Conservation (phyloP, 2,329 filamentous ascomycete genomes). For the Sphaceloma murrayae region DNA sequence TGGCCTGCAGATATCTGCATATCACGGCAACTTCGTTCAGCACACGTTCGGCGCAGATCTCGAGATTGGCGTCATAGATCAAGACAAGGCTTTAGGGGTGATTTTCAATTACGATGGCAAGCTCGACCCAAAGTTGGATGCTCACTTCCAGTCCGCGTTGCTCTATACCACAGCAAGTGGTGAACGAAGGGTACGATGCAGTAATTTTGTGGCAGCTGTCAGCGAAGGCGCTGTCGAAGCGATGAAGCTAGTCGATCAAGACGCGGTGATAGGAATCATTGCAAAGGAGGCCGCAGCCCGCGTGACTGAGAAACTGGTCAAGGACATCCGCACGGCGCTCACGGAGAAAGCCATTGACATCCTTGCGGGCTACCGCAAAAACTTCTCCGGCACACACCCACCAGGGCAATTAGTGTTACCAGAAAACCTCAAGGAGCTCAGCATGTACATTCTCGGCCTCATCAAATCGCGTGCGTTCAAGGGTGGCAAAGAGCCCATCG, state of each 20-base stretch:
- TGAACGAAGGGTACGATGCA: slow-evolving; percentile 82
- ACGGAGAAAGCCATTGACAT: slow-evolving; percentile 92
- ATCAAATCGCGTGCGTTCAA: slow-evolving; percentile 91
- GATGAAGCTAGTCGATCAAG: slow-evolving; percentile 92
- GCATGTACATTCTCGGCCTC: slow-evolving; percentile 88
- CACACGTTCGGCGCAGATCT: slow-evolving; percentile 91
- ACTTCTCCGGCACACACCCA: slow-evolving; percentile 78
- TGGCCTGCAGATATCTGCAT: slow-evolving; percentile 83
- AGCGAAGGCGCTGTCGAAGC: slow-evolving; percentile 72
- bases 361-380: slow-evolving; percentile 82
- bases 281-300: slow-evolving; percentile 92
- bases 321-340: slow-evolving; percentile 73
- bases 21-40: slow-evolving; percentile 93
- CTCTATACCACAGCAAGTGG: slow-evolving; percentile 88
- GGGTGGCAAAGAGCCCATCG: slow-evolving; percentile 77
- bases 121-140: slow-evolving; percentile 90
- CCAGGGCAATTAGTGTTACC: slow-evolving; percentile 90
- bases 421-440: slow-evolving; percentile 89
- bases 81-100: slow-evolving; percentile 85
- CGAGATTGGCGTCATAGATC: slow-evolving; percentile 84
- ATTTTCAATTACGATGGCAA: slow-evolving; percentile 95
- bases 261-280: slow-evolving; percentile 78
- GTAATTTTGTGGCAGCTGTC: slow-evolving; percentile 86
- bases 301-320: slow-evolving; percentile 64
- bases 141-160: slow-evolving; percentile 91